Conservation (phyloP, 148 eudicot species). For the Vaccinium macrocarpon region DNA sequence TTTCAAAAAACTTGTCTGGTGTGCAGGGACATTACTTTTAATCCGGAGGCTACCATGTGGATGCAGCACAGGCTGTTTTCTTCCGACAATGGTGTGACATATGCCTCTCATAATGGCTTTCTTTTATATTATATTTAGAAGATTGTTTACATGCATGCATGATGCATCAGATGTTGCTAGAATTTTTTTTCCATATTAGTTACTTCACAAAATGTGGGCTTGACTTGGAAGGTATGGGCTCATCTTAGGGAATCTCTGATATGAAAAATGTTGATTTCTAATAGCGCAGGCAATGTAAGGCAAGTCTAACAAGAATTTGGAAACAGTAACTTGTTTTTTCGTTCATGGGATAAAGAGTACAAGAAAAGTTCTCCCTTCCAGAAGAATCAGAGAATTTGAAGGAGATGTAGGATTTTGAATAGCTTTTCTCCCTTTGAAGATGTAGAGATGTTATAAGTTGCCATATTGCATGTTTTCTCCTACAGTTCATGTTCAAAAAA, state of each 20-base stretch:
- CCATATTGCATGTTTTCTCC: background rate
- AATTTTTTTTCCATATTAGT: slow-evolving; percentile 9
- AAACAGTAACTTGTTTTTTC: background rate
- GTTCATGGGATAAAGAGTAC: background rate
- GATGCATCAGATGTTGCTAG: background rate
- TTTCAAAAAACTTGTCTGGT: slow-evolving; percentile 13
- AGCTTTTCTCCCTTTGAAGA: background rate
- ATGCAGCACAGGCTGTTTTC: slow-evolving; percentile 49
- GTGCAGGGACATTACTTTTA: slow-evolving; percentile 49
- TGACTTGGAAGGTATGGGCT: background rate
- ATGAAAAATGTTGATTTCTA: background rate
- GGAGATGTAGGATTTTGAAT: background rate
- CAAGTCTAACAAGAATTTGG: background rate
- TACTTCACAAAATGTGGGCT: slow-evolving; percentile 20
- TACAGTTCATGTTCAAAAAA: background rate
- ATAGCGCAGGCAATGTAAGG: background rate
- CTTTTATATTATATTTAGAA: background rate
- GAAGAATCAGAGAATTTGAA: background rate
- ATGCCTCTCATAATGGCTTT: slow-evolving; percentile 5
- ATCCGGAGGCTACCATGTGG: slow-evolving; percentile 27
- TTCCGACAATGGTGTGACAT: slow-evolving; percentile 53
- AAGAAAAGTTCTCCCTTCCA: background rate
- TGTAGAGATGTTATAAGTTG: background rate
- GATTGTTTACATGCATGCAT: slow-evolving; percentile 12
- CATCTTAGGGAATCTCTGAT: background rate